Evolutionary conservation across 2,329 filamentous ascomycete genomes (phyloP).

Genomic region (Epichloe aotearoae): DNA sequence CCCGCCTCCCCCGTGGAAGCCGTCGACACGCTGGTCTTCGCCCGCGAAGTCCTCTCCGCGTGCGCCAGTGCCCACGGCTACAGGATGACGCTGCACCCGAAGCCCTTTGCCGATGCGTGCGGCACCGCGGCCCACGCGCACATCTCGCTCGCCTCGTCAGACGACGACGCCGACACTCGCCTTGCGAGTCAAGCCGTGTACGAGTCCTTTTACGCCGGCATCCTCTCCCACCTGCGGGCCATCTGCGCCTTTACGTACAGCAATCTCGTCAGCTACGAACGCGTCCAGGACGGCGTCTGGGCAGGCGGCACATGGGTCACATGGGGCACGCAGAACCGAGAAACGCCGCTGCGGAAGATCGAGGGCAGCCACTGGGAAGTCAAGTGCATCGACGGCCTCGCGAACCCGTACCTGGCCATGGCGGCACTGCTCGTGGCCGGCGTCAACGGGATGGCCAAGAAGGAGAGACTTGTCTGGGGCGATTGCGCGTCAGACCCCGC

Average conservation of each 20-base stretch:
- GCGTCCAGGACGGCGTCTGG: constrained; percentile 58
- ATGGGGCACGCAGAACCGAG: constrained; percentile 74
- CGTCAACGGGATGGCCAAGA: constrained; percentile 12
- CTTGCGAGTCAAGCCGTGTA: constrained; percentile 29
- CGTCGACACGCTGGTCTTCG: constrained; percentile 57
- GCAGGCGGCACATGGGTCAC: constrained; percentile 65
- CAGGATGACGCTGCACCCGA: constrained; percentile 61
- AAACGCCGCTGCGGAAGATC: constrained; percentile 59
- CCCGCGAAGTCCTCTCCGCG: constrained; percentile 54
- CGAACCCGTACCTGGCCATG: constrained; percentile 59
- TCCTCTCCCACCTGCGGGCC: constrained; percentile 51
- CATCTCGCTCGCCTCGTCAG: constrained; percentile 45
- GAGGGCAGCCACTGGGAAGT: constrained; percentile 61
- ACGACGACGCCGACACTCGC: constrained; percentile 10
- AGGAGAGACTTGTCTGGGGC: constrained; percentile 29
- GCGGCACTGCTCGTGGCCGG: constrained; percentile 21
- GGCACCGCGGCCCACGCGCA: constrained; percentile 60
- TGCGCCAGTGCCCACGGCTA: constrained; percentile 49
- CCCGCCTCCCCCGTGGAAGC: constrained; percentile 52
- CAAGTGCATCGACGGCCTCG: constrained; percentile 63
- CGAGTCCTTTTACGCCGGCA: constrained; percentile 56
- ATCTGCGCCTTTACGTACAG: constrained; percentile 59
- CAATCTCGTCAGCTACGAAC: constrained; percentile 53
- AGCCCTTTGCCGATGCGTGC: constrained; percentile 43
- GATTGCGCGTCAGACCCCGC: constrained; percentile 46